A percentile compares a stretch with the other conserved stretches of the same genome.
Evolutionary conservation across 306 rosid genomes (phyloP).

Genomic region (Fragaria vesca): DNA sequence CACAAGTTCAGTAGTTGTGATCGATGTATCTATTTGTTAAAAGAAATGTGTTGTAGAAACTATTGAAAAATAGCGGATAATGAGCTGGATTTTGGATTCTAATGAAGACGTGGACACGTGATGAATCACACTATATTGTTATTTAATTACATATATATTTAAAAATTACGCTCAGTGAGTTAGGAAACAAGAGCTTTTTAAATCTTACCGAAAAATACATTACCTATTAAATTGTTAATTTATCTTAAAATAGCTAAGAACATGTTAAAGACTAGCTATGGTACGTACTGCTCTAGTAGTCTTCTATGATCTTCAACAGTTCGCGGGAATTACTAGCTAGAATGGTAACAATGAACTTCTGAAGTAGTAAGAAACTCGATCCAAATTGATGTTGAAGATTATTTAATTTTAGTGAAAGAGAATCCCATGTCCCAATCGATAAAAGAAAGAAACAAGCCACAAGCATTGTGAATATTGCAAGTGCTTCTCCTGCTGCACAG

Average conservation of each 20-base stretch:
- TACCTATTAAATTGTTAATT: background rate
- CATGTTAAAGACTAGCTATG: background rate
- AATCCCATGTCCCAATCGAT: background rate
- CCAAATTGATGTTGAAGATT: background rate
- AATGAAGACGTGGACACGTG: background rate
- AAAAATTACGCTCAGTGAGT: background rate
- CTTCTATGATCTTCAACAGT: background rate
- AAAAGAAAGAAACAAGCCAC: background rate
- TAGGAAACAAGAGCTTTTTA: background rate
- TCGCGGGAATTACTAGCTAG: background rate
- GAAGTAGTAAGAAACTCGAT: background rate
- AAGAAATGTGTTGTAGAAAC: background rate
- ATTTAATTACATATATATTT: background rate
- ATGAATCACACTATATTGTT: background rate
- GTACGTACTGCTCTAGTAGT: background rate
- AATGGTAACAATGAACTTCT: background rate
- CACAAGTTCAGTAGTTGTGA: background rate
- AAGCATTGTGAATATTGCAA: background rate
- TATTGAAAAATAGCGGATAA: background rate
- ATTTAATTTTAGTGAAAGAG: background rate
- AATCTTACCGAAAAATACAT: background rate
- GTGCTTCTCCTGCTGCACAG: background rate
- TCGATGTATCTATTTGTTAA: background rate
- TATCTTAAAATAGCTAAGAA: background rate
- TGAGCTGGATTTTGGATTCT: background rate